phyloP scores from a whole-genome alignment of 1,139 yeast species.

The Sugiyamaella pinicola region DNA sequence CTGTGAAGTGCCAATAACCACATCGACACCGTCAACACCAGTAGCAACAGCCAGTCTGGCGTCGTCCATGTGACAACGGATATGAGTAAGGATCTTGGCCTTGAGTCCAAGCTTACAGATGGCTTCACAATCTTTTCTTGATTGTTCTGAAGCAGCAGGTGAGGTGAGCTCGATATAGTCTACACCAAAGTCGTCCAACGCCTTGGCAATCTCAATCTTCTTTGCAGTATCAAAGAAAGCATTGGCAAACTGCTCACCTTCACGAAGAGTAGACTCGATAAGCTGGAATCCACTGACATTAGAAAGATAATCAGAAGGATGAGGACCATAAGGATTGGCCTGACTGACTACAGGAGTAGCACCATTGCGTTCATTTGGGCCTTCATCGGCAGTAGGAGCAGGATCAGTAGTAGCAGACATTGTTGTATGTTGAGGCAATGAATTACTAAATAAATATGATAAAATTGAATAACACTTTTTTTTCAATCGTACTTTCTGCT shows the following conservation, averaged over 20 bases:
- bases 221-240: slow-evolving; percentile 94
- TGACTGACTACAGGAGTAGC: slow-evolving; percentile 32
- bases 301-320: slow-evolving; percentile 88
- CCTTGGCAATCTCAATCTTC: slow-evolving; percentile 97
- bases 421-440: too few relatives aligned
- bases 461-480: background rate
- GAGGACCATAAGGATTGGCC: slow-evolving; percentile 88
- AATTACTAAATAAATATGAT: background rate
- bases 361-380: slow-evolving; percentile 21
- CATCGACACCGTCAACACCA: slow-evolving; percentile 99
- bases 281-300: slow-evolving; percentile 88
- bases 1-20: slow-evolving; percentile 96
- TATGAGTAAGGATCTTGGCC: slow-evolving; percentile 89
- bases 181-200: slow-evolving; percentile 95
- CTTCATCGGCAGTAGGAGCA: slow-evolving; percentile 14
- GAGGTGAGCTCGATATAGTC: slow-evolving; percentile 97
- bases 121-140: slow-evolving; percentile 92
- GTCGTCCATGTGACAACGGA: slow-evolving; percentile 98
- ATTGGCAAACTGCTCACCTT: slow-evolving; percentile 98
- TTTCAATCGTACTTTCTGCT: background rate
- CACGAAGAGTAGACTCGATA: slow-evolving; percentile 94
- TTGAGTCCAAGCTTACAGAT: slow-evolving; percentile 95
- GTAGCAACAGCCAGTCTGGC: slow-evolving; percentile 96
- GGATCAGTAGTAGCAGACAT: background rate
- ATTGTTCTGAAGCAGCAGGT: slow-evolving; percentile 96